A percentile compares a stretch with the other conserved stretches of the same genome.
phyloP scores from a whole-genome alignment of 768 basidiomycete genomes.

The Psilocybe sp. region DNA sequence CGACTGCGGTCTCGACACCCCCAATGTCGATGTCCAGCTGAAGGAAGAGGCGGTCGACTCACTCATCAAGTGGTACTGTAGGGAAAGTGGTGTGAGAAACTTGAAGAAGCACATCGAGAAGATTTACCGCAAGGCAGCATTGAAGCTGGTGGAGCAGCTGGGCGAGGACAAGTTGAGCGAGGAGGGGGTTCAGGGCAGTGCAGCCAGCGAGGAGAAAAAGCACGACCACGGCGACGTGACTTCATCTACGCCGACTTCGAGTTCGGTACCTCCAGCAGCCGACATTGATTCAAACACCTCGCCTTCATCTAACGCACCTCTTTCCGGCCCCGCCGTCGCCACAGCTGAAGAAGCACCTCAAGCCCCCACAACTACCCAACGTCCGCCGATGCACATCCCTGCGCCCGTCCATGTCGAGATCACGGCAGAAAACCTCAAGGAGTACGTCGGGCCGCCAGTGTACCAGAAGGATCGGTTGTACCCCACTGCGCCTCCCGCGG shows the following conservation, averaged over 20 bases:
- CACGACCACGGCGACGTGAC: neutral
- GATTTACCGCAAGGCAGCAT: slow-evolving; percentile 96
- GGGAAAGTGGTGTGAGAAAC: slow-evolving; percentile 95
- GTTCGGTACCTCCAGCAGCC: slow-evolving; percentile 19
- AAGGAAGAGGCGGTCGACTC: slow-evolving; percentile 76
- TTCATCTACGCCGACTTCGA: neutral
- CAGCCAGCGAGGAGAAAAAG: slow-evolving; percentile 1
- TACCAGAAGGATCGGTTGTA: slow-evolving; percentile 97
- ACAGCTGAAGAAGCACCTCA: slow-evolving; percentile 5
- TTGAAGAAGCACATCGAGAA: slow-evolving; percentile 99
- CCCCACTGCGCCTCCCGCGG: slow-evolving; percentile 73
- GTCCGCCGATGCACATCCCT: slow-evolving; percentile 81
- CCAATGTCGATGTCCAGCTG: slow-evolving; percentile 74
- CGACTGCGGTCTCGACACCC: slow-evolving; percentile 71
- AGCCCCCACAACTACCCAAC: slow-evolving; percentile 49
- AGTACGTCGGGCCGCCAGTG: slow-evolving; percentile 93
- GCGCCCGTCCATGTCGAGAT: slow-evolving; percentile 75
- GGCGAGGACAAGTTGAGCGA: slow-evolving; percentile 87
- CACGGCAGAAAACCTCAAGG: slow-evolving; percentile 85
- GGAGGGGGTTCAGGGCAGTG: slow-evolving; percentile 12
- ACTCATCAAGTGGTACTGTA: slow-evolving; percentile 94
- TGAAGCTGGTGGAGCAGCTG: slow-evolving; percentile 87
- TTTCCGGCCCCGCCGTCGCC: slow-evolving; percentile 53
- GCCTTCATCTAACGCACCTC: slow-evolving; percentile 2
- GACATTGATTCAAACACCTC: slow-evolving; percentile 13